Evolutionary conservation across 345 rosid species (phyloP), one percentile per base, ranked within the genome.

Genomic region (Populus nigra): DNA sequence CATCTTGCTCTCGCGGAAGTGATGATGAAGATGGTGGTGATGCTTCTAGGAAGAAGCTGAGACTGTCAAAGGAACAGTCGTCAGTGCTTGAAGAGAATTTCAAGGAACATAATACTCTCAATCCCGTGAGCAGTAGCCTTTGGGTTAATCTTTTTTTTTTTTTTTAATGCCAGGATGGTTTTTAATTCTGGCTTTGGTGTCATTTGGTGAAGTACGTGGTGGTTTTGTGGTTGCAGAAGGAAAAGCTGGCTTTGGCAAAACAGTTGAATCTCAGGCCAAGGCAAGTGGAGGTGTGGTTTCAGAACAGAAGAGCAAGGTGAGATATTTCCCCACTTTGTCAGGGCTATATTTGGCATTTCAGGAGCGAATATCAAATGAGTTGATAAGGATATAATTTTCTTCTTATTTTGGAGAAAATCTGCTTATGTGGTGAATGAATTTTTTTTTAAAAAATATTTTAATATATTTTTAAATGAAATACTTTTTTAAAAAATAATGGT

Each of bases 271-370:
- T 93, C 57, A 88, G 84, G 86, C 84, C 97, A 7, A 89, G 98
- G 63, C 98, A 93, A 82, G 97, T 93, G 79, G 97, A 93, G 78
- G 98, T 93, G 67, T 93, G 97, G 98, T 93, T 93, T 72, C 98
- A 93, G 84, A 93, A 93, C 82, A 78, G 97, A 73, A 89, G 97
- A 83, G 98, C 98, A 80, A 90, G 98, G 98, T 93, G 68, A 82
- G 83, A 68, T 73, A 20, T 68, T 65, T 66, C n/a, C 39, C 3
- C 1, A 12, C 25, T 16, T 38, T 5, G 35, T 1, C 2, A 53
- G 62, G 91, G 85, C 82, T 77, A 76, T 47, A 78, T 5, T 8
- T 8, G 89, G 47, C 49, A 82, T 29, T 70, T 25, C 1, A 1
- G 0, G 5, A 31, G 27, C 6, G 53, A 15, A n/a, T 1, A 79